These are phyloP conservation scores for Cudoniella acicularis DNA, from an alignment of 495 filamentous ascomycete species.

Conservation along the genomic window DNA sequence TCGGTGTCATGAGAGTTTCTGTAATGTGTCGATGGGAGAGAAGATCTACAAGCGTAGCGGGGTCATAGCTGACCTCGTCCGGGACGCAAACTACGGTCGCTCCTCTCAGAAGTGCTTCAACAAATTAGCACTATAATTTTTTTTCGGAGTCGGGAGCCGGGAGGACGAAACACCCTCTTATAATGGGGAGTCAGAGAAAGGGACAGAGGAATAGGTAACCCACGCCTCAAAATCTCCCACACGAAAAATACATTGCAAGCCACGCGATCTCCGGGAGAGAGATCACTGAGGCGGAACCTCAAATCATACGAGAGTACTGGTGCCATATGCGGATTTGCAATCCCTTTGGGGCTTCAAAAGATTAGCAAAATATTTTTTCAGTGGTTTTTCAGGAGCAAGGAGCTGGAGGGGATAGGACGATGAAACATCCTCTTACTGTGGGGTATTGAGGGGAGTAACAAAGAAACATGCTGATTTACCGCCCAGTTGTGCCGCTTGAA, in stretches of 20 bases:
- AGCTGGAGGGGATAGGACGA: too few relatives aligned
- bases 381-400: too few relatives aligned
- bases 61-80: conserved; percentile 67
- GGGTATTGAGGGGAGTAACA: too few relatives aligned
- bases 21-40: conserved; percentile 54
- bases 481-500: conserved; percentile 63
- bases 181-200: too few relatives aligned
- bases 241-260: conserved; percentile 74
- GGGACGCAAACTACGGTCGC: conserved; percentile 64
- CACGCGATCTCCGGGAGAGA: conserved; percentile 60
- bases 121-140: too few relatives aligned
- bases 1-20: conserved; percentile 73
- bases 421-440: too few relatives aligned
- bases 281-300: conserved; percentile 58
- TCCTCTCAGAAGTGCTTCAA: conserved; percentile 62
- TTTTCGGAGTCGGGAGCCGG: too few relatives aligned
- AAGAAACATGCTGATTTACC: too few relatives aligned
- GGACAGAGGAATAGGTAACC: too few relatives aligned
- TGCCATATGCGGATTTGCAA: conserved; percentile 63
- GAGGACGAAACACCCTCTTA: too few relatives aligned
- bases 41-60: conserved; percentile 60
- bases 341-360: conserved; percentile 69
- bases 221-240: conserved; percentile 71
- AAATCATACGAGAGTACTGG: conserved; percentile 62
- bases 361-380: too few relatives aligned